Evolutionary conservation across 1,139 yeast species (phyloP).

Genomic region (Hemisphaericaspora lyxosophila): DNA sequence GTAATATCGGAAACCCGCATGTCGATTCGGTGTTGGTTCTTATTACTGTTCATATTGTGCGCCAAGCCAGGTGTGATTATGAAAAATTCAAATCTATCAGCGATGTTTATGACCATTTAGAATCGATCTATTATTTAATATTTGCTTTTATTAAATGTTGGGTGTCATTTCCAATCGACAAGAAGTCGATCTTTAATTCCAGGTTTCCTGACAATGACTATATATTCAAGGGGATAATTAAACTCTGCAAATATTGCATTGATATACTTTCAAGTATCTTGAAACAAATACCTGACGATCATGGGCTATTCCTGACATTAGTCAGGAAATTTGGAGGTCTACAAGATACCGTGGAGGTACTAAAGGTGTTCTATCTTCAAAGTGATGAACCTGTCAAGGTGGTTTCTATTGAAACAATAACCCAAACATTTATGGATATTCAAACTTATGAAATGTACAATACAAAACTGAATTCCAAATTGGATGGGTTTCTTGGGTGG

Average conservation of each 20-base stretch:
- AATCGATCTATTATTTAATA: slow-evolving; percentile 11
- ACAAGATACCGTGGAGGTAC: slow-evolving; percentile 1
- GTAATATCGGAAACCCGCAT: slow-evolving; percentile 23
- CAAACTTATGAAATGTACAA: slow-evolving; percentile 2
- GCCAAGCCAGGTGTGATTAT: slow-evolving; percentile 6
- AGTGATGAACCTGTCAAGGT: slow-evolving; percentile 1
- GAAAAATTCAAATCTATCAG: slow-evolving; percentile 1
- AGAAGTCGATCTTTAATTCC: slow-evolving; percentile 28
- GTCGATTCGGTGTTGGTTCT: slow-evolving; percentile 26
- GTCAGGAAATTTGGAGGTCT: background rate
- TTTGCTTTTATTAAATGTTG: slow-evolving; percentile 22
- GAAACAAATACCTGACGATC: background rate
- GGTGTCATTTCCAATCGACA: slow-evolving; percentile 25
- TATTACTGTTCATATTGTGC: slow-evolving; percentile 16
- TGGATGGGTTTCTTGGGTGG: slow-evolving; percentile 23
- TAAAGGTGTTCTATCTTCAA: slow-evolving; percentile 3
- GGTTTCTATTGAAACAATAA: background rate
- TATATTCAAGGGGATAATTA: slow-evolving; percentile 26
- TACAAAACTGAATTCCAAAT: slow-evolving; percentile 10
- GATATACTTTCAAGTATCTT: background rate
- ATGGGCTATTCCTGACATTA: slow-evolving; percentile 1
- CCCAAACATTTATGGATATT: slow-evolving; percentile 3
- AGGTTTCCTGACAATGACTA: slow-evolving; percentile 31
- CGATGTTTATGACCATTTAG: slow-evolving; percentile 13
- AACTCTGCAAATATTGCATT: slow-evolving; percentile 16